Conservation (phyloP, 768 basidiomycete species). For the Amanita fuliginea region DNA sequence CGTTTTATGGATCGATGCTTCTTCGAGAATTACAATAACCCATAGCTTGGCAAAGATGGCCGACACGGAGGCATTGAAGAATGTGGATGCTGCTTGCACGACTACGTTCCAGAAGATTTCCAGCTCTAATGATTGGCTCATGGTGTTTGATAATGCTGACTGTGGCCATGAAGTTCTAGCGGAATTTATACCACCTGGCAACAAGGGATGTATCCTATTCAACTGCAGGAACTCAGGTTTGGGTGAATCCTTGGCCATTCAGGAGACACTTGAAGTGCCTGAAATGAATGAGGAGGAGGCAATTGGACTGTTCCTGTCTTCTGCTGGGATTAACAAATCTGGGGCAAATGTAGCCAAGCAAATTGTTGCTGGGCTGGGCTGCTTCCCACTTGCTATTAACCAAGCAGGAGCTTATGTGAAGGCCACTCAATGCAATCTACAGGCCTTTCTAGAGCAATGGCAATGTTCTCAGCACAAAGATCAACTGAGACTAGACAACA, state of each 20-base stretch:
- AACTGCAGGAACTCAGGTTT: constrained; percentile 9
- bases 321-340: constrained; percentile 1
- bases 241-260: background rate
- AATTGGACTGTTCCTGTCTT: constrained; percentile 8
- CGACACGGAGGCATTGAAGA: background rate
- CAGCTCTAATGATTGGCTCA: constrained; percentile 6
- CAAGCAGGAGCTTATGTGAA: constrained; percentile 11
- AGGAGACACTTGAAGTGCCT: constrained; percentile 2
- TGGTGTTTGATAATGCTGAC: constrained; percentile 13
- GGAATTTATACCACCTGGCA: constrained; percentile 10
- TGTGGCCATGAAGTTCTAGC: constrained; percentile 5
- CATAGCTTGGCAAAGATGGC: constrained; percentile 1
- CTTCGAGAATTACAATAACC: constrained; percentile 8
- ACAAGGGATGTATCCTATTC: constrained; percentile 10
- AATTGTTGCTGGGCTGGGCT: constrained; percentile 5
- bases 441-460: no score
- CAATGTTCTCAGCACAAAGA: no score
- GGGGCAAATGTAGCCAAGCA: background rate
- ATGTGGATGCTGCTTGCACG: background rate
- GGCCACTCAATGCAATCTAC: constrained; percentile 7
- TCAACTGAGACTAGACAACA: no score
- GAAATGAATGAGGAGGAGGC: constrained; percentile 11
- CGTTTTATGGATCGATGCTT: constrained; percentile 15
- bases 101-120: constrained; percentile 8
- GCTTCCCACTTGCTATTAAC: constrained; percentile 8